phyloP scores from a whole-genome alignment of 352 stramenopile species.

The Phytophthora pinifolia region DNA sequence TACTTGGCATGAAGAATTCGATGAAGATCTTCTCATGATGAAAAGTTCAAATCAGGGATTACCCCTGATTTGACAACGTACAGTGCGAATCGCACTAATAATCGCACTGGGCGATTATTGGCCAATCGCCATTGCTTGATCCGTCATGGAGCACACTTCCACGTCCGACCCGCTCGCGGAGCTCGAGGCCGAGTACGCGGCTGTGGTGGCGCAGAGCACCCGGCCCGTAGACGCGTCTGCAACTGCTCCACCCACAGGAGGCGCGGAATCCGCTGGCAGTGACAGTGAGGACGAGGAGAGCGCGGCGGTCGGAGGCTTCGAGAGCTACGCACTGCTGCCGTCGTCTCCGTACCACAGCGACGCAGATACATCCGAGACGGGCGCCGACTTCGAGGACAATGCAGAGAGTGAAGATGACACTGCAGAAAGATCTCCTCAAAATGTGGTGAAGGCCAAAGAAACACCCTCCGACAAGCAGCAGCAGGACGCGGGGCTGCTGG shows the following conservation, averaged over 20 bases:
- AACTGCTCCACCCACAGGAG: neutral
- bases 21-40: too few relatives aligned
- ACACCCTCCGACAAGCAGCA: constrained; percentile 1
- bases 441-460: neutral
- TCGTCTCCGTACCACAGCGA: constrained; percentile 35
- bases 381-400: constrained; percentile 17
- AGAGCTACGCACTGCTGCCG: constrained; percentile 33
- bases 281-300: constrained; percentile 28
- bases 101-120: too few relatives aligned
- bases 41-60: too few relatives aligned
- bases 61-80: too few relatives aligned
- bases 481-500: constrained; percentile 23
- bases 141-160: constrained; percentile 30
- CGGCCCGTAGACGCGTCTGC: neutral
- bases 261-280: constrained; percentile 16
- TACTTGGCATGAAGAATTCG: too few relatives aligned
- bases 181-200: constrained; percentile 67
- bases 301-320: constrained; percentile 25
- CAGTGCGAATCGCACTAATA: too few relatives aligned
- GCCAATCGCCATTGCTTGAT: neutral
- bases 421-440: neutral
- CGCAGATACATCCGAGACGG: constrained; percentile 12
- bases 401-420: constrained; percentile 3
- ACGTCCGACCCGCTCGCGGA: constrained; percentile 48
- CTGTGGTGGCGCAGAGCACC: constrained; percentile 47